Conservation (phyloP, 2,329 filamentous ascomycete genomes). For the Graphilbum fragrans region DNA sequence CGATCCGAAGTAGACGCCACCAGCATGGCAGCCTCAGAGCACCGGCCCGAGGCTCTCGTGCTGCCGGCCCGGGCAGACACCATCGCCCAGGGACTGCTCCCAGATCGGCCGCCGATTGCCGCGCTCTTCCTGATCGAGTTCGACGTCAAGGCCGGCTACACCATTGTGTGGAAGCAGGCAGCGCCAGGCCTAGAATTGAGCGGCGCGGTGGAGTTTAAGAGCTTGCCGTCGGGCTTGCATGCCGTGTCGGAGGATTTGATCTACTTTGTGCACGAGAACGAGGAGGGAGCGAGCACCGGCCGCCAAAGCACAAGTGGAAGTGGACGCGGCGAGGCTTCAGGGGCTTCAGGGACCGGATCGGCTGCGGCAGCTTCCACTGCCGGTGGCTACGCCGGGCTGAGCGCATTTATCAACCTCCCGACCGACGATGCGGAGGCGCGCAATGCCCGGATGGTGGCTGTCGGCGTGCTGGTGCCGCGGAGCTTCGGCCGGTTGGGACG, state of each 20-base stretch:
- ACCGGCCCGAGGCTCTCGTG: too few species aligned
- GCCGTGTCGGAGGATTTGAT: slow-evolving; percentile 78
- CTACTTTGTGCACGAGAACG: slow-evolving; percentile 76
- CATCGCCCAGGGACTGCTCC: slow-evolving; percentile 11
- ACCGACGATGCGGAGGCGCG: slow-evolving; percentile 66
- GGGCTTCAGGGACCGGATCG: too few species aligned
- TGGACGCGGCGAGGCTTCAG: slow-evolving; percentile 21
- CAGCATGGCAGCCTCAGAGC: too few species aligned
- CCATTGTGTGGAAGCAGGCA: slow-evolving; percentile 76
- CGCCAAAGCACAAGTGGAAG: background rate
- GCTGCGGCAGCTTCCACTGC: background rate
- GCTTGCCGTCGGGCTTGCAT: slow-evolving; percentile 84
- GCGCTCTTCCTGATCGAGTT: slow-evolving; percentile 85
- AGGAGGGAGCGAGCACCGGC: background rate
- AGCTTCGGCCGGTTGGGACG: slow-evolving; percentile 77
- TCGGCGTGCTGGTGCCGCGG: slow-evolving; percentile 77
- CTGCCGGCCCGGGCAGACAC: background rate
- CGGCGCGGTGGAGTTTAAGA: slow-evolving; percentile 90
- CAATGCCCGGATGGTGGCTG: slow-evolving; percentile 85
- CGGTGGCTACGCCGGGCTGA: slow-evolving; percentile 67
- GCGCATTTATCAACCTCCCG: slow-evolving; percentile 77
- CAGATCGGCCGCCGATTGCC: slow-evolving; percentile 50
- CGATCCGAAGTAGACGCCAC: too few species aligned
- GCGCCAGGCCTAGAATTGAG: slow-evolving; percentile 61
- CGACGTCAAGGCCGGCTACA: slow-evolving; percentile 85